Base-by-base conservation (phyloP, 176 grass and related monocot genomes). In the Aegilops longissima region DNA sequence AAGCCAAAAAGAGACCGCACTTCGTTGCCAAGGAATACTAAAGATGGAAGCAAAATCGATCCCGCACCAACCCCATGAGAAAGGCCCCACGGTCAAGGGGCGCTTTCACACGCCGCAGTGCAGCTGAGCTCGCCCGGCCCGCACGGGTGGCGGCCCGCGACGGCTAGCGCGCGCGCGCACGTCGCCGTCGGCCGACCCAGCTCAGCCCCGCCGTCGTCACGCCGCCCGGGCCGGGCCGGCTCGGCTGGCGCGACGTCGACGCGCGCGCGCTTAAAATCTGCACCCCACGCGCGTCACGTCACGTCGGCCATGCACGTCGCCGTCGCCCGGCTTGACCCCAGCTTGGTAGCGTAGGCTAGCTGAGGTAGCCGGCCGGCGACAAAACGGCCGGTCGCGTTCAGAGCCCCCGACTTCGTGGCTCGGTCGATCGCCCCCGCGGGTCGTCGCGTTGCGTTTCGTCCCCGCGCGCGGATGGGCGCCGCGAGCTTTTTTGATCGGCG, bases 191-290 rank as follows among this genome's bases (percentile, higher is more conserved):
- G 44, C 3, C 49, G 63, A 52, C 49, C 0, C 44, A 45, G 39
- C 9, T 0, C 40, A 10, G 9, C 45, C 45, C 45, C 8, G 27
- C 54, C 21, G 44, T 16, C 63, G 64, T 69, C 86, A 51, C 80
- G 49, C 64, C 64, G 33, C 76, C 49, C 36, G 27, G 27, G 52
- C 38, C 47, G 47, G 47, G 47, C 13, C 47, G 47, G 47, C 47
- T 61, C 56, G 38, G 67, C 77, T 80, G 85, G 85, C 77, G 52
- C 56, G 78, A 80, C 85, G 67, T 18, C 20, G 85, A 75, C 78
- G 4, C 29, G 21, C 29, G 21, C 39, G 21, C 59, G 0, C 56
- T 14, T 16, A 3, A 35, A 10, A 31, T 24, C 62, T 78, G 17
- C 24, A 16, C 0, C 52, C 5, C 52, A 7, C 52, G 17, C 17